A percentile compares a stretch with the other conserved stretches of the same genome.
Conservation (phyloP, 148 eudicot species). For the Arctostaphylos glauca region DNA sequence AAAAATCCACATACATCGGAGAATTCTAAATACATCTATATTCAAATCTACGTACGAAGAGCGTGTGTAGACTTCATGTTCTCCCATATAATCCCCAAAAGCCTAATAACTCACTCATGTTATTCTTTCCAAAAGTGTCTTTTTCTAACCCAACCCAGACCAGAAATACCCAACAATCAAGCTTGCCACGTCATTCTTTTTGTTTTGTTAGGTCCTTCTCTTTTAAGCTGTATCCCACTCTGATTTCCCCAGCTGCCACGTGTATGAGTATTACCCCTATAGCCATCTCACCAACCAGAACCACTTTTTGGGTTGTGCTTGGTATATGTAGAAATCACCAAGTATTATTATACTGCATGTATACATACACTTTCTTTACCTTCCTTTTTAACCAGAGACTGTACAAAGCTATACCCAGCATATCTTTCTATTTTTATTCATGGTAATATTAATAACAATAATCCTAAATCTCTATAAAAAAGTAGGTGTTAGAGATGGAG, state of each 20-base stretch:
- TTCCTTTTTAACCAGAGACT: slow-evolving; percentile 21
- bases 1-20: too few relatives aligned
- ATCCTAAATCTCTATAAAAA: neutral
- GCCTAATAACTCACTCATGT: neutral
- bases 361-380: slow-evolving; percentile 11
- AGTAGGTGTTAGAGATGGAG: slow-evolving; percentile 10
- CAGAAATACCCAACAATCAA: neutral
- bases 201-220: neutral
- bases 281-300: slow-evolving; percentile 9
- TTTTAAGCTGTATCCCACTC: slow-evolving; percentile 12
- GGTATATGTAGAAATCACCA: neutral
- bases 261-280: neutral
- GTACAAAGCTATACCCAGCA: slow-evolving; percentile 25
- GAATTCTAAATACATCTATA: too few relatives aligned
- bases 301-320: slow-evolving; percentile 10
- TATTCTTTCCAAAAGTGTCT: neutral
- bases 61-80: too few relatives aligned
- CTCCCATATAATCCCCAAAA: neutral
- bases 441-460: neutral
- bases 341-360: slow-evolving; percentile 8
- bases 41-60: too few relatives aligned
- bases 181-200: neutral
- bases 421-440: neutral
- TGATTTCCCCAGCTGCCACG: neutral
- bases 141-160: neutral